These are phyloP conservation scores for Mucuna pruriens DNA, from an alignment of 306 rosid species.

Conservation along the genomic window DNA sequence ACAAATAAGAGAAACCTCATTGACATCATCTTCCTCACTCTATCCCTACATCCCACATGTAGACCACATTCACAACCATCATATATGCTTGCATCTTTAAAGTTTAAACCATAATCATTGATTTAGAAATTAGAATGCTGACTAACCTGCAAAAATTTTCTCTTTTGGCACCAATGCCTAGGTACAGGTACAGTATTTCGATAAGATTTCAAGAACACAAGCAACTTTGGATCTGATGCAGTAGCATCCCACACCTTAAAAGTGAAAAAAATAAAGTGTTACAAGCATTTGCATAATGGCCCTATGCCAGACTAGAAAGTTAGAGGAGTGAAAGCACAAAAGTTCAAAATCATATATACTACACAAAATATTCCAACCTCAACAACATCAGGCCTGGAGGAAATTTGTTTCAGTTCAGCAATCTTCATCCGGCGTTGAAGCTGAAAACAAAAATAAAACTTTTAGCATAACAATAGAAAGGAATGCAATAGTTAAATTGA, in stretches of 20 bases:
- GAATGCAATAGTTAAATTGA: not conserved
- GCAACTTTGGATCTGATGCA: slow-evolving; percentile 87
- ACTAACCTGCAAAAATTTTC: slow-evolving; percentile 95
- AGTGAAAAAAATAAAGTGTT: slow-evolving; percentile 30
- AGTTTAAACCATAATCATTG: slow-evolving; percentile 34
- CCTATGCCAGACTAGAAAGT: not conserved
- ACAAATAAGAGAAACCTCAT: slow-evolving; percentile 96
- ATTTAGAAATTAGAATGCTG: slow-evolving; percentile 40
- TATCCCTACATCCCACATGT: slow-evolving; percentile 60
- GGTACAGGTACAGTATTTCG: slow-evolving; percentile 96
- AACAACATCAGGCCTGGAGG: slow-evolving; percentile 92
- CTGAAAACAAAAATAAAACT: slow-evolving; percentile 49
- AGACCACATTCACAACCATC: slow-evolving; percentile 53
- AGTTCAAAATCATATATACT: not conserved
- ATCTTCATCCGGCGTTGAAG: slow-evolving; percentile 95
- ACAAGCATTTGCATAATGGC: not conserved
- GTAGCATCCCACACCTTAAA: slow-evolving; percentile 97
- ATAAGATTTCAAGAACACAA: slow-evolving; percentile 87
- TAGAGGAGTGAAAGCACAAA: not conserved
- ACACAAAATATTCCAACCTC: slow-evolving; percentile 60
- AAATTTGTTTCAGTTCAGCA: slow-evolving; percentile 91
- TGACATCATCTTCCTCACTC: slow-evolving; percentile 60
- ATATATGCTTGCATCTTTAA: slow-evolving; percentile 54
- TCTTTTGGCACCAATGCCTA: slow-evolving; percentile 97
- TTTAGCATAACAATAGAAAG: slow-evolving; percentile 8